Base-by-base conservation (phyloP, 2,329 filamentous ascomycete genomes). In the Tolypocladium amazonense region DNA sequence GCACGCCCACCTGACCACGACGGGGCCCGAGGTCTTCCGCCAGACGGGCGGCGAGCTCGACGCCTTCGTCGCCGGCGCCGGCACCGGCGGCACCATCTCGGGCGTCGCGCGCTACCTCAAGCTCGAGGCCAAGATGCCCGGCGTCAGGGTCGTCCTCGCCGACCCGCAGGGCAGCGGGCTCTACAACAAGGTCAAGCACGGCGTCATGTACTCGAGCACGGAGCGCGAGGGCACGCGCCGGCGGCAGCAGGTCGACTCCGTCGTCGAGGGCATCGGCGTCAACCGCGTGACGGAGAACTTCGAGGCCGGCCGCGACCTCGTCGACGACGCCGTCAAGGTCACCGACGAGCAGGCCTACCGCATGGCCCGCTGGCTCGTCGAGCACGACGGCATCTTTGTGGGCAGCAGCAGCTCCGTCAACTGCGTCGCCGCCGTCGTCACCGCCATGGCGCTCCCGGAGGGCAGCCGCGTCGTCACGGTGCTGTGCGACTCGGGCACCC, bases 361-460 rank as follows among this genome's bases (percentile, higher is more conserved):
- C 59, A 99, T 99, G 94, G 94, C 93, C n/a, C 81, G 90, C 63
- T 97, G 92, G 91, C 77, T 99, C 47, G 93, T 97, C 11, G 92
- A 97, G 75, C 88, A 92, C 64, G 94, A 99, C 72, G 94, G 94
- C 9, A 87, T 99, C 58, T 99, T 99, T 69, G 81, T 92, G 47
- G 95, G 94, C 11, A 96, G 92, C 72, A 96, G 91, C 72, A 96
- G 89, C 73, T 89, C 92, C n/a, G 93, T 99, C 58, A 99, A 99
- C 72, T 96, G 92, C 80, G 88, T 90, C 50, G 90, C 89, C 5
- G 88, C 90, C 27, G 86, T 89, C 12, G 81, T 81, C 57, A 80
- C 87, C 4, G 89, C 89, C 33, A 80, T 86, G 70, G 76, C 77
- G 50, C 75, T 92, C 62, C 83, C 83, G 5, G 71, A 75, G 58